Conservation (phyloP, 2,329 filamentous ascomycete species). For the Pestalotiopsis sp. region DNA sequence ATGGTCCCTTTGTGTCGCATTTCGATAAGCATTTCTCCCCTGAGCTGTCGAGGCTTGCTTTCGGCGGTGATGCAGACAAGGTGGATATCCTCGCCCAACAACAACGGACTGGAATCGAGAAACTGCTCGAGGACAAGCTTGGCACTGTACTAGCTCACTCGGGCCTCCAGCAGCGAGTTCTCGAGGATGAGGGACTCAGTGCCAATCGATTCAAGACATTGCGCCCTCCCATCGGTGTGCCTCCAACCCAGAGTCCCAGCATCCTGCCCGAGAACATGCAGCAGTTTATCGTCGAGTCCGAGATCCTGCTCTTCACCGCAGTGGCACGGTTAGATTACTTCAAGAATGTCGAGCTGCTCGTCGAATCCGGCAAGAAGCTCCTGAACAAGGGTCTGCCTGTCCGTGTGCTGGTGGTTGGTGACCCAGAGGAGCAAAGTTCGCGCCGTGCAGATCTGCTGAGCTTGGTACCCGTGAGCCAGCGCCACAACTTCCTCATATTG, state of each 20-base stretch:
- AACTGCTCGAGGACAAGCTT: slow-evolving; percentile 5
- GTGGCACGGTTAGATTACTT: slow-evolving; percentile 14
- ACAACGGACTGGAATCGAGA: slow-evolving; percentile 4
- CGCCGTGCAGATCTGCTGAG: not conserved
- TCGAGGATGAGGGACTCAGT: slow-evolving; percentile 1
- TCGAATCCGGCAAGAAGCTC: slow-evolving; percentile 9
- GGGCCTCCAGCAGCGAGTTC: slow-evolving; percentile 10
- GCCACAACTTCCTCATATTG: slow-evolving; percentile 4
- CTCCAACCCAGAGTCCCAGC: not conserved
- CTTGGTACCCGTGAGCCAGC: not conserved
- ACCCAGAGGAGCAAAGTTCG: not conserved
- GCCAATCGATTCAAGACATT: slow-evolving; percentile 6
- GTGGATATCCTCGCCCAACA: slow-evolving; percentile 11
- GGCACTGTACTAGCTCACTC: slow-evolving; percentile 13
- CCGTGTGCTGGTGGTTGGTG: slow-evolving; percentile 1
- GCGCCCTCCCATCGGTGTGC: slow-evolving; percentile 10
- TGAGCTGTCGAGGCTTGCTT: slow-evolving; percentile 5
- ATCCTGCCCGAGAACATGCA: slow-evolving; percentile 3
- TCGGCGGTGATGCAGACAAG: slow-evolving; percentile 11
- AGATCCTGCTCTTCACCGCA: slow-evolving; percentile 11
- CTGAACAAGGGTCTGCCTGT: slow-evolving; percentile 7
- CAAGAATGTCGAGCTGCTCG: slow-evolving; percentile 13
- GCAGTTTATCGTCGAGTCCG: not conserved
- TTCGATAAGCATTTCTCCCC: slow-evolving; percentile 8
- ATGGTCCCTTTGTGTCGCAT: slow-evolving; percentile 13